Evolutionary conservation across 2,329 filamentous ascomycete species (phyloP), one percentile per base, ranked within the genome.

Genomic region (Cadophora malorum): DNA sequence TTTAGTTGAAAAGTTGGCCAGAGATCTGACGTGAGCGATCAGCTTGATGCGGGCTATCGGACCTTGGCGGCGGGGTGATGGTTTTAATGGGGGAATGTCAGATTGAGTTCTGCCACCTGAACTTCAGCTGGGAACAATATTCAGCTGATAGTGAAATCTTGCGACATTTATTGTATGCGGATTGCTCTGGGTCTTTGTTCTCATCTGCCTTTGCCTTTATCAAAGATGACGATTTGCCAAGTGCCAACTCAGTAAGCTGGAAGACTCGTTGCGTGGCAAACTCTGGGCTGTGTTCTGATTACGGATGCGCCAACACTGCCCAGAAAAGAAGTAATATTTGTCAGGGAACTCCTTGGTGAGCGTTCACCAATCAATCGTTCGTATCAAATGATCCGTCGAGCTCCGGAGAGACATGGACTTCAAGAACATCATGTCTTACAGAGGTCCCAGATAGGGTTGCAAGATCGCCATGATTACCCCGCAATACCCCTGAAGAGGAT

Each of bases 1-100:
- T 38, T 50, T 41, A 25, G 28, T 38, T 25, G n/a, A 21, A 38
- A 41, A 23, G n/a, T 12, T 21, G n/a, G 47, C 9, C 23, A 12
- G 8, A 3, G 61, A 52, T 63, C 49, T 63, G 61, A 63, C 61
- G 61, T 63, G 61, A 63, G 61, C 49, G 31, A 59, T 38, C 47
- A 53, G 61, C 61, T 63, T 28, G 16, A 49, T 63, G 61, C 49
- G 23, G 33, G 31, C 8, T 19, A 28, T 53, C 47, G 47, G 47
- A 63, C 28, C 49, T 53, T 63, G 61, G 61, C 49, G 21, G 59
- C 19, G 59, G 59, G 41, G 56, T 59, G 55, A 45, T 59, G 35
- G 21, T 45, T 25, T n/a, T n/a, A n/a, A n/a, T n/a, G n/a, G n/a
- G 8, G 31, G n/a, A 38, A 12, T 58, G 19, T 47, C 10, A 41